Base-by-base conservation (phyloP, 495 filamentous ascomycete genomes). In the Penicillium antarcticum region DNA sequence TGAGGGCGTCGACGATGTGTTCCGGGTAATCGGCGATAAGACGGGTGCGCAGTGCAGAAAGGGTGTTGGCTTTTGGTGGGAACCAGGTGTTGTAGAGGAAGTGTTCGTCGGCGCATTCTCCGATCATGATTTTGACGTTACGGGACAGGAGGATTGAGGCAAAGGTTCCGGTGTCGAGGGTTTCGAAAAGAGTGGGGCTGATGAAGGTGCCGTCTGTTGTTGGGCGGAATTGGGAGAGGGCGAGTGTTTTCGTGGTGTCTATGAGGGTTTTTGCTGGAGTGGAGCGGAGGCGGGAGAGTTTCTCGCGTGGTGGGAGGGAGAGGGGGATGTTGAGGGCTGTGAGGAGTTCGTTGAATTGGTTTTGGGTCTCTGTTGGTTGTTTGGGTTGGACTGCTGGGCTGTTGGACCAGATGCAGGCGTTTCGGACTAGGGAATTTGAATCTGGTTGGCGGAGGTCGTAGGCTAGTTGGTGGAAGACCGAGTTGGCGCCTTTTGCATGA, bases 311-410 rank as follows among this genome's bases (percentile, higher is more conserved):
- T 0, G 76, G 48, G 13, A 80, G 63, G 19, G 51, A 48, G 10
- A 55, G 39, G 0, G 80, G 72, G 55, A 84, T 81, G 9, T 64
- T 13, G 2, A 83, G 67, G 13, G 64, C 63, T 5, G 53, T 31
- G 39, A 83, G 72, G 16, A 85, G 71, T 46, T 81, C 70, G 52
- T 81, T 68, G 62, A 85, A 81, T 63, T 84, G 80, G 24, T 50
- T 52, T 55, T 83, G 80, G 1, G 77, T 74, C 13, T 62, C 71
- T 2, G 55, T 9, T 24, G 64, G 74, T 11, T 59, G 42, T 57
- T 79, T 79, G 0, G 81, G 81, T 41, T 81, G 80, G 1, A 79
- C 66, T 16, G 78, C 78, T 13, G 80, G 78, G 3, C 76, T 74
- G 56, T 83, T 83, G 17, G 78, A 81, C 56, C 71, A 76, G 66